Conservation (phyloP, 2,329 filamentous ascomycete species). For the Cryphonectria japonica region DNA sequence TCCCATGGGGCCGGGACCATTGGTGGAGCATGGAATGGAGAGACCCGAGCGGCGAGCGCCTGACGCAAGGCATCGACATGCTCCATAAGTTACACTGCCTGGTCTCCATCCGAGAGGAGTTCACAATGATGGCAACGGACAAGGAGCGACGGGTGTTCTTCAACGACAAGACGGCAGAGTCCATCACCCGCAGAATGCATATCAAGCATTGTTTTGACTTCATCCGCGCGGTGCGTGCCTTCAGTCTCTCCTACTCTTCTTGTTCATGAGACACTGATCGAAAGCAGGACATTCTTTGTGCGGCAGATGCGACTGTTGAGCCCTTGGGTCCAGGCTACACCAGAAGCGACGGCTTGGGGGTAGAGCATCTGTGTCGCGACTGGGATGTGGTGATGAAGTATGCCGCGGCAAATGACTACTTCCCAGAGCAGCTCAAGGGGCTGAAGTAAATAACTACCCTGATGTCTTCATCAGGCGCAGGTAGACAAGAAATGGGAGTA, state of each 20-base stretch:
- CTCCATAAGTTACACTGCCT: conserved; percentile 12
- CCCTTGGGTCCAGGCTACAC: conserved; percentile 6
- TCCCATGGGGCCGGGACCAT: background rate
- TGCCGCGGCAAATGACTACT: conserved; percentile 6
- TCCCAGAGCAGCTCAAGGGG: background rate
- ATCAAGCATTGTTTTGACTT: conserved; percentile 25
- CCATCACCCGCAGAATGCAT: conserved; percentile 6
- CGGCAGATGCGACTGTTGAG: conserved; percentile 24
- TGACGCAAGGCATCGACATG: conserved; percentile 5
- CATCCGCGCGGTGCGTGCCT: conserved; percentile 9
- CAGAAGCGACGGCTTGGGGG: background rate
- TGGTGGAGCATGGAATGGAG: conserved; percentile 4
- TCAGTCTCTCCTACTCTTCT: background rate
- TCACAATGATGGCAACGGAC: background rate
- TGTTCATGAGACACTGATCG: background rate
- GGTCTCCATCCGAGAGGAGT: background rate
- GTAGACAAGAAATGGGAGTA: background rate
- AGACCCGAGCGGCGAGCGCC: background rate
- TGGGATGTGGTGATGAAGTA: conserved; percentile 2
- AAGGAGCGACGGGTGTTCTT: background rate
- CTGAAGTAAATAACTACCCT: background rate
- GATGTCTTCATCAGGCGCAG: background rate
- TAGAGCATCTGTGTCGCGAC: conserved; percentile 4
- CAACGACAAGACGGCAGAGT: background rate
- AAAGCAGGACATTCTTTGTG: conserved; percentile 25